Base-by-base conservation (phyloP, 495 filamentous ascomycete species). In the Letharia columbiana region DNA sequence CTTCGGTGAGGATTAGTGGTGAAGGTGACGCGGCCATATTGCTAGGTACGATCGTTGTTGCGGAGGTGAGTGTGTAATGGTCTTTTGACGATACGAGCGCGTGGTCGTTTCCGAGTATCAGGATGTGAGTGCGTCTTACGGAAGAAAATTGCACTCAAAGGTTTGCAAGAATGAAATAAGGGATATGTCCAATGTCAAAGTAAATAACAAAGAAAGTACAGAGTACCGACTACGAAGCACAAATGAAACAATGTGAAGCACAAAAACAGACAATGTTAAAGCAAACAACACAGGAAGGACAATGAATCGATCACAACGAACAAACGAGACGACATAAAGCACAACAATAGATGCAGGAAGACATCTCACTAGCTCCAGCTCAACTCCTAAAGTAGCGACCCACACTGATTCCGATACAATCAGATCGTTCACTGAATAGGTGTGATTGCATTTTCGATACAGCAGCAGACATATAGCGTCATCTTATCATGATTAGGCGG, bases 1-100 rank as follows among this genome's bases (percentile, higher is more conserved):
- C 62, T 10, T 35, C 44, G 58, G 69, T 68, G 62, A 73, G 71
- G 66, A 1, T 49, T 54, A 15, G 37, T 18, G 12, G 28, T 33
- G 17, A n/a, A 18, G 28, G 10, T 17, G 45, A 13, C n/a, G 62
- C 37, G 5, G 47, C 15, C 62, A 64, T 64, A 4, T 28, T 41
- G 47, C 11, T 47, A 59, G 56, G 23, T 47, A n/a, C 45, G 23
- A 31, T 11, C 10, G n/a, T 23, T 28, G 23, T 52, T 11, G 23
- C 49, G 5, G 10, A 52, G 8, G 49, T 52, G 23, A 31, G 20
- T 50, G 47, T 11, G 47, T 23, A 4, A 47, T 4, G 18, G n/a
- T 23, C n/a, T 11, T n/a, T 23, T n/a, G n/a, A 23, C 7, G 20
- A 50, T 23, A 50, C n/a, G 47, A n/a, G n/a, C n/a, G 23, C 1